Evolutionary conservation across 2,329 filamentous ascomycete genomes (phyloP).

Genomic region (Graphilbum ipis-grandicollis): DNA sequence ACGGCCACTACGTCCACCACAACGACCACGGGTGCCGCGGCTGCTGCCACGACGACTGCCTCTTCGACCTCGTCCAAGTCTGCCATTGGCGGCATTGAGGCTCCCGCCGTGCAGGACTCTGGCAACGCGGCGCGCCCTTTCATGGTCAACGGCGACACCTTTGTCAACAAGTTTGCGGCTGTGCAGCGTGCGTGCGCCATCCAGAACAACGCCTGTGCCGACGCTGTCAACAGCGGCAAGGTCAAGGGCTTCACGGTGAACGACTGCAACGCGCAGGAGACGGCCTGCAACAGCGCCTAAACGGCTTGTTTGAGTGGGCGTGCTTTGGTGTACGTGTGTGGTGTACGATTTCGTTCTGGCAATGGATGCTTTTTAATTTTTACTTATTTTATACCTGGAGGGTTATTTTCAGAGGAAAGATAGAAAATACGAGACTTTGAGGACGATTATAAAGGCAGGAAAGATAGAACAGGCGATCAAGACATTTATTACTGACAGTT

Average conservation of each 20-base stretch:
- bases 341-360: no score
- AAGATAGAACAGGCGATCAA: no score
- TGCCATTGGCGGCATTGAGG: conserved; percentile 32
- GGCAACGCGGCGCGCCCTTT: conserved; percentile 34
- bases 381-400: no score
- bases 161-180: conserved; percentile 36
- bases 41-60: background rate
- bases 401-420: no score
- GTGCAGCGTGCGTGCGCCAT: conserved; percentile 44
- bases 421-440: no score
- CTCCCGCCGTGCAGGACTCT: conserved; percentile 30
- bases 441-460: no score
- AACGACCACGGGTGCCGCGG: no score
- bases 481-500: no score
- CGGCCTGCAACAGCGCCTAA: conserved; percentile 23
- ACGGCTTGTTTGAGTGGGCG: no score
- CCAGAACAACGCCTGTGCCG: conserved; percentile 42
- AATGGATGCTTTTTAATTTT: no score
- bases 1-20: background rate
- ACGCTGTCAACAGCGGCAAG: conserved; percentile 34
- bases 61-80: background rate
- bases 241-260: conserved; percentile 20
- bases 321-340: no score
- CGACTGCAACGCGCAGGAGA: conserved; percentile 40
- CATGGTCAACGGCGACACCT: conserved; percentile 36